These are phyloP conservation scores for Candida oleophila DNA, from an alignment of 805 yeast genomes.

Conservation along the genomic window DNA sequence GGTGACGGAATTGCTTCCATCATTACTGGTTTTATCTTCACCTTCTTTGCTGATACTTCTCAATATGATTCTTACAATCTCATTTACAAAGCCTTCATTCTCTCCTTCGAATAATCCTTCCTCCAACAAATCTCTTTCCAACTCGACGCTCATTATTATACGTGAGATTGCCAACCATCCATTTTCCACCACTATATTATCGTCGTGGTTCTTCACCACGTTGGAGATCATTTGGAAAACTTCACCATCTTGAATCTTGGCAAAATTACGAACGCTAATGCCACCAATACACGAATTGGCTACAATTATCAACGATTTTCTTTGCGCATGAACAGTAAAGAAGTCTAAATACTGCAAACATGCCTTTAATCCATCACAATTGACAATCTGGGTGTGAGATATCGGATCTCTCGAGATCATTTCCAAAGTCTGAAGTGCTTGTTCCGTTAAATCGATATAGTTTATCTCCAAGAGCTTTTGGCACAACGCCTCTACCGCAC, in stretches of 20 bases:
- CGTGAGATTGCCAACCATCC: conserved; percentile 66
- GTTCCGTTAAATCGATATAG: conserved; percentile 90
- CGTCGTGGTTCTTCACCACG: conserved; percentile 55
- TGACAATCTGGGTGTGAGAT: conserved; percentile 47
- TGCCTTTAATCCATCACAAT: conserved; percentile 60
- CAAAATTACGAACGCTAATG: conserved; percentile 44
- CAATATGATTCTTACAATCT: conserved; percentile 20
- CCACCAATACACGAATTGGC: conserved; percentile 60
- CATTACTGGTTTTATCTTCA: not conserved
- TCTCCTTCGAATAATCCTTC: conserved; percentile 7
- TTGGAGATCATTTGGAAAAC: conserved; percentile 60
- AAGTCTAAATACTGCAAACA: conserved; percentile 80
- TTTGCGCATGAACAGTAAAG: conserved; percentile 84
- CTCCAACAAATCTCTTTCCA: conserved; percentile 44
- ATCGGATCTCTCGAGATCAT: conserved; percentile 59
- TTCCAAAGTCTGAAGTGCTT: conserved; percentile 75
- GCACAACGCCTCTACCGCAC: conserved; percentile 65
- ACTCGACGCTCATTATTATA: conserved; percentile 49
- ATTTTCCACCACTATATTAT: conserved; percentile 57
- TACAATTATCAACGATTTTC: conserved; percentile 72
- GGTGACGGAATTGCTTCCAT: not conserved
- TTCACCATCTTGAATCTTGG: conserved; percentile 41
- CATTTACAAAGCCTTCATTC: conserved; percentile 13
- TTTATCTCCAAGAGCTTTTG: conserved; percentile 69
- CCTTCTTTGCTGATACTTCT: conserved; percentile 7